A percentile compares a stretch with the other conserved stretches of the same genome.
Conservation (phyloP, 2,329 filamentous ascomycete species). For the Microsporum ferrugineum region DNA sequence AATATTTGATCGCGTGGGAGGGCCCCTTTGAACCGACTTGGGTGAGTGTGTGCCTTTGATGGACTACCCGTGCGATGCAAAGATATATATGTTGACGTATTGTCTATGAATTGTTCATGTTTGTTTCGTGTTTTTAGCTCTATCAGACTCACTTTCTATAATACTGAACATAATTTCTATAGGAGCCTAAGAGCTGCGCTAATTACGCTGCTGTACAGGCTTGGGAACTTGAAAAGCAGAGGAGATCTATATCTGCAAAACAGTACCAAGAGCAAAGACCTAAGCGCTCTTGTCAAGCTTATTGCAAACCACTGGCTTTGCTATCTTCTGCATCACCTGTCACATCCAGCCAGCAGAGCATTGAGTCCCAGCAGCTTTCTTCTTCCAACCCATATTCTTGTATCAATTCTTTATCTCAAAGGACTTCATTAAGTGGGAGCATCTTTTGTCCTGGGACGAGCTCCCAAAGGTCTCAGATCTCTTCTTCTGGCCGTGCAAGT, state of each 20-base stretch:
- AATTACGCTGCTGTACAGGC: slow-evolving; percentile 21
- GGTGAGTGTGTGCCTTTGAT: slow-evolving; percentile 21
- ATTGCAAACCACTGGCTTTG: not conserved
- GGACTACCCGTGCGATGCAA: not conserved
- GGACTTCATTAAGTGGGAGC: slow-evolving; percentile 7
- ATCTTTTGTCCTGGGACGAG: slow-evolving; percentile 6
- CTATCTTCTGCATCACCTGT: slow-evolving; percentile 1
- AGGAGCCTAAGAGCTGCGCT: slow-evolving; percentile 29
- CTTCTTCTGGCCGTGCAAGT: not conserved
- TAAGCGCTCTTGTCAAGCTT: not conserved
- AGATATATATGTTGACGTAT: not conserved
- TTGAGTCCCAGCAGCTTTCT: not conserved
- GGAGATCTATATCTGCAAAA: slow-evolving; percentile 7
- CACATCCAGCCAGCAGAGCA: not conserved
- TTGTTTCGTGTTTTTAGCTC: not conserved
- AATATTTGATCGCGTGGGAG: slow-evolving; percentile 32
- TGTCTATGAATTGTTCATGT: not conserved
- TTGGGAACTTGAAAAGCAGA: slow-evolving; percentile 22
- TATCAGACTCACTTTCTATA: not conserved
- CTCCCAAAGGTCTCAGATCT: slow-evolving; percentile 5
- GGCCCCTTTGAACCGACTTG: slow-evolving; percentile 28
- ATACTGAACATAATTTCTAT: not conserved
- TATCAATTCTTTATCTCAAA: slow-evolving; percentile 3
- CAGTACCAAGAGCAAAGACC: slow-evolving; percentile 8
- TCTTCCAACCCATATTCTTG: not conserved